These are phyloP conservation scores for Trifolium subterraneum DNA, from an alignment of 306 rosid species.

Conservation along the genomic window DNA sequence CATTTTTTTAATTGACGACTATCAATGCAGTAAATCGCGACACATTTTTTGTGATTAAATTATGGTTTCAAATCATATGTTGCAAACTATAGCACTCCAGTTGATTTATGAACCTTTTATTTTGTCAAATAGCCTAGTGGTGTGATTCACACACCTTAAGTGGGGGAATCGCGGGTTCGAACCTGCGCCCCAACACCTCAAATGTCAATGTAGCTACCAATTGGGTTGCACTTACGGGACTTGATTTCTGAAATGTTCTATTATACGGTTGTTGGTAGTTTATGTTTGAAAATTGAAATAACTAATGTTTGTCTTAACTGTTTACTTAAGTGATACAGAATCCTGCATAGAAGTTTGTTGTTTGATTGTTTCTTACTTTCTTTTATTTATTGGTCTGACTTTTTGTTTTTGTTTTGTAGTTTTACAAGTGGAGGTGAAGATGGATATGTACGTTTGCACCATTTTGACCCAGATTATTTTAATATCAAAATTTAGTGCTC, in stretches of 20 bases:
- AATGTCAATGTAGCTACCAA: too few species aligned
- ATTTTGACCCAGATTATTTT: slow-evolving; percentile 91
- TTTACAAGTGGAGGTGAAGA: slow-evolving; percentile 99
- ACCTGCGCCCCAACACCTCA: too few species aligned
- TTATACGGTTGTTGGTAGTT: background rate
- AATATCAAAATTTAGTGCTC: slow-evolving; percentile 68
- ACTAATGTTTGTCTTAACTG: background rate
- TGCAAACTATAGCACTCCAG: background rate
- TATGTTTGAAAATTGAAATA: too few species aligned
- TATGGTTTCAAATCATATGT: background rate
- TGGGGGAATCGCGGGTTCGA: too few species aligned
- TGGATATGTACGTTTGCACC: slow-evolving; percentile 91
- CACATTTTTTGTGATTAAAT: background rate
- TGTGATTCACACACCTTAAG: too few species aligned
- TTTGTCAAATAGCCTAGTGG: too few species aligned
- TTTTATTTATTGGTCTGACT: slow-evolving; percentile 7
- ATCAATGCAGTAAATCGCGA: background rate
- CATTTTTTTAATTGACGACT: background rate
- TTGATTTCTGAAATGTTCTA: background rate
- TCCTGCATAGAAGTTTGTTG: background rate
- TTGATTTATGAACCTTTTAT: background rate
- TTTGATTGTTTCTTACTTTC: background rate
- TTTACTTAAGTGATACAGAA: too few species aligned
- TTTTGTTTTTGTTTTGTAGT: slow-evolving; percentile 48
- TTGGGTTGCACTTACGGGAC: too few species aligned